These are phyloP conservation scores for Solanum paucissectum DNA, from an alignment of 257 asterid genomes.

Conservation along the genomic window DNA sequence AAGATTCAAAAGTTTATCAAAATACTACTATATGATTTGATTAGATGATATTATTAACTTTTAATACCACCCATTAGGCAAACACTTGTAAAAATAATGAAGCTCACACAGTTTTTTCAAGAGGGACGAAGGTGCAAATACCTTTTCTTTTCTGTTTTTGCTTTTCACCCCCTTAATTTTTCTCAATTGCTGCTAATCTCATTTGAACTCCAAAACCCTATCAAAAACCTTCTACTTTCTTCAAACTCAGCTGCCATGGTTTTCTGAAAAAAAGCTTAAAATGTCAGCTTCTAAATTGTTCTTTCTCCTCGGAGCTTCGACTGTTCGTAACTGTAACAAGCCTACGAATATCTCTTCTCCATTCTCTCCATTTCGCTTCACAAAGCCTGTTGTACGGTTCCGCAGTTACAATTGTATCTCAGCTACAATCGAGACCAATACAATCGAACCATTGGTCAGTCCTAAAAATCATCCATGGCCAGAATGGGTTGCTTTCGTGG, in stretches of 20 bases:
- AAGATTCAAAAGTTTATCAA: no score
- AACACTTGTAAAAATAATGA: neutral
- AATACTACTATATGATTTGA: neutral
- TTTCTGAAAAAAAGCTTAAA: neutral
- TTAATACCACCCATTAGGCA: neutral
- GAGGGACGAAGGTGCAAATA: neutral
- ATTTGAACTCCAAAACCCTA: neutral
- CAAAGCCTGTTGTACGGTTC: conserved; percentile 18
- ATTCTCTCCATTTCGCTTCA: conserved; percentile 8
- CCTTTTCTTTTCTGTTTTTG: neutral
- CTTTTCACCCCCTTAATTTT: neutral
- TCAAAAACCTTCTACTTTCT: neutral
- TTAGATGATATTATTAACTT: neutral
- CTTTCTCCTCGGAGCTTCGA: conserved; percentile 37
- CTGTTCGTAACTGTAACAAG: conserved; percentile 13
- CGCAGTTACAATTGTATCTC: conserved; percentile 40
- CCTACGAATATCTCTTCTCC: conserved; percentile 4
- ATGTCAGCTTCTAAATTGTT: conserved; percentile 42
- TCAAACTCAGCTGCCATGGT: neutral
- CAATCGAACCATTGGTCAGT: conserved; percentile 3
- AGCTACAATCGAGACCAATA: neutral
- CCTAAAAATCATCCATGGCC: conserved; percentile 75
- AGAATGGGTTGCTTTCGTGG: conserved; percentile 76
- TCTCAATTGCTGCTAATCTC: neutral
- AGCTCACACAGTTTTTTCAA: neutral